Conservation (phyloP, 2,329 filamentous ascomycete genomes). For the Neofusicoccum kwambonambiense region DNA sequence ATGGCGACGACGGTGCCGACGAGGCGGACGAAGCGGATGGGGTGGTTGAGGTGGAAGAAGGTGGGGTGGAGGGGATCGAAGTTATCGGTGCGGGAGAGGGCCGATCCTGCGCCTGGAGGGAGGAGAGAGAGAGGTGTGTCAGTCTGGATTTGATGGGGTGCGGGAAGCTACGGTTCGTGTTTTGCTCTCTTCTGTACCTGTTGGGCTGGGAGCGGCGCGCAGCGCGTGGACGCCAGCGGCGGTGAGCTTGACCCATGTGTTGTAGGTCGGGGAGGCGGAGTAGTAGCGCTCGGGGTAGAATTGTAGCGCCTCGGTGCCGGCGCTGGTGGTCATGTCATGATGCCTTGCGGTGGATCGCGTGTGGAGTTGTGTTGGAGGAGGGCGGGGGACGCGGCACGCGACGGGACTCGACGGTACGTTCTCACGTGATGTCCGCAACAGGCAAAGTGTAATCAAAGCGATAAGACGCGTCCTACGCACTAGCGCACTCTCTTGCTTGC, state of each 20-base stretch:
- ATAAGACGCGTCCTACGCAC: neutral
- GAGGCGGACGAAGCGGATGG: slow-evolving; percentile 48
- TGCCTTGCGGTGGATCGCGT: slow-evolving; percentile 8
- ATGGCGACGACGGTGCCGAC: slow-evolving; percentile 48
- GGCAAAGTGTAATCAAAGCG: neutral
- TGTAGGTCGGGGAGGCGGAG: slow-evolving; percentile 59
- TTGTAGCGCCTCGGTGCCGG: slow-evolving; percentile 22
- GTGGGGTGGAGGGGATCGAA: slow-evolving; percentile 27
- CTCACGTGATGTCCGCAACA: neutral
- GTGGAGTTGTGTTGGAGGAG: neutral
- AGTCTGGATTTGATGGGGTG: neutral
- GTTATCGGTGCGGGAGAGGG: slow-evolving; percentile 1
- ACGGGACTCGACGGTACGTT: neutral
- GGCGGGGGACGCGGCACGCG: neutral
- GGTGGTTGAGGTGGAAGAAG: slow-evolving; percentile 56
- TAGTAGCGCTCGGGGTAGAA: slow-evolving; percentile 62
- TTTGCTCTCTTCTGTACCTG: slow-evolving; percentile 38
- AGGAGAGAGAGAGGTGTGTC: neutral
- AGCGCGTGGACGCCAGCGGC: slow-evolving; percentile 56
- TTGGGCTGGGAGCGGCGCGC: slow-evolving; percentile 48
- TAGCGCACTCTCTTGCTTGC: no score
- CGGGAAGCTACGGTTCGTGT: neutral
- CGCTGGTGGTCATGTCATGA: slow-evolving; percentile 37
- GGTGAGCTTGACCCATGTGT: slow-evolving; percentile 62
- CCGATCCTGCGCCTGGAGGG: neutral